These are phyloP conservation scores for Meyerozyma smithsonii DNA, from an alignment of 1,139 yeast genomes.

Conservation along the genomic window DNA sequence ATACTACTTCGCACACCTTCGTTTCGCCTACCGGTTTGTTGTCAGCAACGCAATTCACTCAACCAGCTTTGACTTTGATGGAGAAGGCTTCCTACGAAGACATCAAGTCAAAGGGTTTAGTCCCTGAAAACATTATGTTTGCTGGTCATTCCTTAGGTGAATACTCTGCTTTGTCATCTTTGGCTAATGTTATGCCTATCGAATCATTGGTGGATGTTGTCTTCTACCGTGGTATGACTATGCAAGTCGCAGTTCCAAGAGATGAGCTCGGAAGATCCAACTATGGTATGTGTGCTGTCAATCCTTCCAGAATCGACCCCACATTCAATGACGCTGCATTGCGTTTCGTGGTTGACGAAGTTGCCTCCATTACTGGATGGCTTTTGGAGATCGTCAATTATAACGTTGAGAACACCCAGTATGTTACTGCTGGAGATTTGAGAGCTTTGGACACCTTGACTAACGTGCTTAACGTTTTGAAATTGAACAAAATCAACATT, in stretches of 20 bases:
- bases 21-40: constrained; percentile 91
- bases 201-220: constrained; percentile 97
- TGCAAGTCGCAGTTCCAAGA: constrained; percentile 99
- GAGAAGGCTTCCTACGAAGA: constrained; percentile 99
- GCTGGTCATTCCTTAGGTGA: constrained; percentile 99
- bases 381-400: constrained; percentile 95
- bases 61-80: constrained; percentile 98
- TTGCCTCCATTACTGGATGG: constrained; percentile 81
- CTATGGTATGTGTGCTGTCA: constrained; percentile 98
- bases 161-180: constrained; percentile 93
- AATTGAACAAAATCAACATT: constrained; percentile 90
- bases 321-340: constrained; percentile 92
- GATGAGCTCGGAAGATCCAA: constrained; percentile 93
- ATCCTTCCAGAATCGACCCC: constrained; percentile 87
- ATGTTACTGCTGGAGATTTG: constrained; percentile 97
- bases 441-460: constrained; percentile 91
- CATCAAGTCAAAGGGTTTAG: constrained; percentile 91
- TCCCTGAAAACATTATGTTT: constrained; percentile 88
- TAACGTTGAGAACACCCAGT: constrained; percentile 97
- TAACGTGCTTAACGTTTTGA: constrained; percentile 87
- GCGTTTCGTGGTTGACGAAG: constrained; percentile 90
- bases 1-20: constrained; percentile 82
- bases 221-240: constrained; percentile 99
- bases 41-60: constrained; percentile 98
- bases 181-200: constrained; percentile 98